Conservation (phyloP, 1,284 basidiomycete genomes). For the Boletus smithii region DNA sequence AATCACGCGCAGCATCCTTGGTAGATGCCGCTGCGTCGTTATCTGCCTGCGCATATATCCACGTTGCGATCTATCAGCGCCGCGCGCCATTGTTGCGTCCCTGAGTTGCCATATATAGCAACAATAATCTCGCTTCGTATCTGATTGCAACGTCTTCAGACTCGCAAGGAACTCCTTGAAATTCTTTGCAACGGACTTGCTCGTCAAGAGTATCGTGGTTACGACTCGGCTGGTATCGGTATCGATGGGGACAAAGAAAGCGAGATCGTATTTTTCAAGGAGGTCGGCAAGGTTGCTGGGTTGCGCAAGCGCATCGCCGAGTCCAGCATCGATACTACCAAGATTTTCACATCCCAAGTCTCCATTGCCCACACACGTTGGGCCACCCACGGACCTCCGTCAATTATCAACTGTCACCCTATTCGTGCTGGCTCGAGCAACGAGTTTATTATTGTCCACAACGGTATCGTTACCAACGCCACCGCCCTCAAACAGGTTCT, state of each 20-base stretch:
- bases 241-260: conserved; percentile 90
- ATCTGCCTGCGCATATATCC: conserved; percentile 18
- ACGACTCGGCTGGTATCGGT: conserved; percentile 95
- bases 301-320: conserved; percentile 89
- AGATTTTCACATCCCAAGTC: conserved; percentile 84
- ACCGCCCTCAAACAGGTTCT: conserved; percentile 89
- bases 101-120: conserved; percentile 22
- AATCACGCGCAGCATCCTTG: conserved; percentile 2
- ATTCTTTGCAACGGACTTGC: conserved; percentile 90
- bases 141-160: conserved; percentile 45
- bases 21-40: conserved; percentile 2
- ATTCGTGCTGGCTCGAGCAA: conserved; percentile 79
- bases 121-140: conserved; percentile 10
- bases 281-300: conserved; percentile 96
- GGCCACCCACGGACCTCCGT: conserved; percentile 98
- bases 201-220: conserved; percentile 97
- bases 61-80: neutral
- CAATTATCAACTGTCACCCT: conserved; percentile 92
- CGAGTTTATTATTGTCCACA: conserved; percentile 96
- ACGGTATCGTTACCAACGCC: conserved; percentile 98
- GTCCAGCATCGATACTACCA: conserved; percentile 75
- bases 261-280: conserved; percentile 88
- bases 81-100: neutral
- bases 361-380: conserved; percentile 99
- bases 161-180: conserved; percentile 90